Evolutionary conservation across 495 filamentous ascomycete genomes (phyloP).

Genomic region (Schizothecium vesticola): DNA sequence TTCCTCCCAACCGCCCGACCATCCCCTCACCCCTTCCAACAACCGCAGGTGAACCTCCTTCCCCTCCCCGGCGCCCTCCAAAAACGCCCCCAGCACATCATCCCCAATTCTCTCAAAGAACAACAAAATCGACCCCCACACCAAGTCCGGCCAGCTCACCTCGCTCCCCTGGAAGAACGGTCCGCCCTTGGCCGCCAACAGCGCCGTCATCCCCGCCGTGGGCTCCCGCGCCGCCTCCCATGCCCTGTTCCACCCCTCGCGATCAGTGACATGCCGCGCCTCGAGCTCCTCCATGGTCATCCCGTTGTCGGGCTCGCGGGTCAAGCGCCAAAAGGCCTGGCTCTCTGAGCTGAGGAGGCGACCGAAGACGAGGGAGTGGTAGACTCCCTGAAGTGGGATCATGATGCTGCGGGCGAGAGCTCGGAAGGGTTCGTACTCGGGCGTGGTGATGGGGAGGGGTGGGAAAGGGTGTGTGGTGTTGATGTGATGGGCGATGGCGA

Average conservation of each 20-base stretch:
- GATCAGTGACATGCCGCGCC: neutral
- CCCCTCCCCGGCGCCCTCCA: neutral
- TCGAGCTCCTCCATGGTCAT: neutral
- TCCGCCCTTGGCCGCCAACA: neutral
- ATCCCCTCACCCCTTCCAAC: neutral
- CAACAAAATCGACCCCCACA: neutral
- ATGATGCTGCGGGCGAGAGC: neutral
- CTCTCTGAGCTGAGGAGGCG: neutral
- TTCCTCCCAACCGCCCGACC: neutral
- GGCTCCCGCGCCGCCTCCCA: neutral
- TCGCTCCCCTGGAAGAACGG: neutral
- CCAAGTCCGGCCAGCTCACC: neutral
- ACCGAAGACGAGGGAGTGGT: neutral
- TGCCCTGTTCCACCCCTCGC: neutral
- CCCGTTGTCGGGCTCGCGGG: neutral
- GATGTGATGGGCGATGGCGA: neutral
- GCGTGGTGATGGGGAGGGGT: neutral
- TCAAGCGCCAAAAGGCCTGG: neutral
- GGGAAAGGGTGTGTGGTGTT: neutral
- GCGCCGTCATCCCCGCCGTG: neutral
- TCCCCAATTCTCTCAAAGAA: neutral
- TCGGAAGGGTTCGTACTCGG: neutral
- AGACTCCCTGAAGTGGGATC: neutral
- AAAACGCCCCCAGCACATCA: neutral
- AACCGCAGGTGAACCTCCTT: neutral